Percentiles rank a stretch among this genome's conserved stretches.
Conservation (phyloP, 2,329 filamentous ascomycete species). For the Ustilaginoidea virens region DNA sequence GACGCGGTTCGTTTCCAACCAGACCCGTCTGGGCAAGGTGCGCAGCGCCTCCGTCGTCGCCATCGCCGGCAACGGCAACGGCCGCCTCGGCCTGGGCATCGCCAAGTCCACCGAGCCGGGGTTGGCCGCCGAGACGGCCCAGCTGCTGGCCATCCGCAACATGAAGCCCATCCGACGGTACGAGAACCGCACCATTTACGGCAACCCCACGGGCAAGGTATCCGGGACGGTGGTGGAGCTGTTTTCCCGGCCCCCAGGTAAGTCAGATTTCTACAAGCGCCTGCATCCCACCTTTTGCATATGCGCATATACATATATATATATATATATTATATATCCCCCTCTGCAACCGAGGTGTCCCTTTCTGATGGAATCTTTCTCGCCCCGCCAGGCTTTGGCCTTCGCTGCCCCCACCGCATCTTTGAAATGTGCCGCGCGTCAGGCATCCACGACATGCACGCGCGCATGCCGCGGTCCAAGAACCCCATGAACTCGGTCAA, state of each 20-base stretch:
- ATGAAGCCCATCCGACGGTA: constrained; percentile 88
- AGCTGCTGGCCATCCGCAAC: constrained; percentile 71
- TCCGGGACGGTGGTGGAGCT: constrained; percentile 77
- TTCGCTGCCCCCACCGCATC: constrained; percentile 80
- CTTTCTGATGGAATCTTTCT: too few species aligned
- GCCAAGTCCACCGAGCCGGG: constrained; percentile 67
- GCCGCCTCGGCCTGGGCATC: constrained; percentile 75
- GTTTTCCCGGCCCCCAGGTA: constrained; percentile 76
- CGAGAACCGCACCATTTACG: constrained; percentile 83
- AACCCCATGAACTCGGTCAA: constrained; percentile 99
- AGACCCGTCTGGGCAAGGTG: constrained; percentile 93
- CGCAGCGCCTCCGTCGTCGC: constrained; percentile 58
- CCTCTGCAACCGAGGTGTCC: too few species aligned
- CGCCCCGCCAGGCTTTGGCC: constrained; percentile 85
- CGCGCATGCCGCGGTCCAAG: constrained; percentile 66
- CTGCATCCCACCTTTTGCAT: not conserved
- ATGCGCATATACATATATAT: not conserved
- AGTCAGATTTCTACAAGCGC: constrained; percentile 15
- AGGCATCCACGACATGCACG: constrained; percentile 77
- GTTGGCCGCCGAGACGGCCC: constrained; percentile 56
- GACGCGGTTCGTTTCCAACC: constrained; percentile 63
- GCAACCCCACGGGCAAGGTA: constrained; percentile 69
- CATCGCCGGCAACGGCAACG: constrained; percentile 76
- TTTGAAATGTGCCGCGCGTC: constrained; percentile 85
- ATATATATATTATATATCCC: not conserved